Evolutionary conservation across 2,329 filamentous ascomycete genomes (phyloP), one percentile per base, ranked within the genome.

Genomic region (Parastagonospora avenae): DNA sequence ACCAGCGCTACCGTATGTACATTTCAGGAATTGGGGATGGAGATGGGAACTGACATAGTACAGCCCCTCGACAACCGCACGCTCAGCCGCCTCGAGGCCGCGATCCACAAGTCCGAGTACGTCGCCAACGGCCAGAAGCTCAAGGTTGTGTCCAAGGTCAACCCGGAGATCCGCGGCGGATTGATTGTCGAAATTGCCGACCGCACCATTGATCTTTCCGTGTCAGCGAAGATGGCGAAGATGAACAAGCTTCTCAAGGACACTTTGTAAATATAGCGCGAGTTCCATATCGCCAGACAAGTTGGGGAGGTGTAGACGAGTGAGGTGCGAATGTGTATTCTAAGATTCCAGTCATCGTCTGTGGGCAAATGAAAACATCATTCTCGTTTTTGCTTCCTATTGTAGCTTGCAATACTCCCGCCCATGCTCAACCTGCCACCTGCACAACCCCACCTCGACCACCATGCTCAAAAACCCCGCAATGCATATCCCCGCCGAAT

Each of bases 231-330:
- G 85, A 89, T 99, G 79, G 85, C 90, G 77, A 96, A 92, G 87
- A 91, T 99, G 86, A 99, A 99, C 91, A 99, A 97, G 89, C 88
- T 96, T 76, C 89, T 99, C 75, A 92, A 85, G 68, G 94, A 99
- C 80, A 85, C 89, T 78, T 83, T 99, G 90, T 99, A 96, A 90
- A 92, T 78, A 76, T 72, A 60, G 42, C 47, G 50, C 54, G 45
- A 50, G 48, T 49, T n/a, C n/a, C n/a, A n/a, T n/a, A n/a, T n/a
- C n/a, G n/a, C 48, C 54, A 54, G 37, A 52, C 45, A n/a, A 46
- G 5, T 24, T 24, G 55, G 55, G 46, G 43, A 38, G 46, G 38
- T 49, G 36, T 33, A 38, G 38, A 48, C 42, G 49, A 36, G 54
- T 53, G 51, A 54, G 54, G 46, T 48, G 59, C 56, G 56, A 59